Percentiles rank a stretch among this genome's conserved stretches.
phyloP scores from a whole-genome alignment of 176 grass and related monocot genomes.

The Puya raimondii region DNA sequence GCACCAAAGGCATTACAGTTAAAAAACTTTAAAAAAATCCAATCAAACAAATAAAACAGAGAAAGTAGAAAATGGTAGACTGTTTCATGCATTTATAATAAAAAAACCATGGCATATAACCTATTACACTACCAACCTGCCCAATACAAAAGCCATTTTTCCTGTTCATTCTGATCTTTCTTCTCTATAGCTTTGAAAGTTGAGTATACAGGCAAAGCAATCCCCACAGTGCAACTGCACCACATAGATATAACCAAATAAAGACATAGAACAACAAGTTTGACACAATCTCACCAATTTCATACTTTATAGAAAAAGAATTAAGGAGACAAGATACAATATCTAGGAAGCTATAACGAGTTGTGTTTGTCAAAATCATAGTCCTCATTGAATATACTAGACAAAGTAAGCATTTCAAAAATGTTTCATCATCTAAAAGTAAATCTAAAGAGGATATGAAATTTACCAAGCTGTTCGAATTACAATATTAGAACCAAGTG shows the following conservation, averaged over 20 bases:
- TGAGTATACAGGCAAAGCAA: conserved; percentile 78
- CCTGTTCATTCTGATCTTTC: conserved; percentile 71
- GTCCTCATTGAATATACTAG: too few species aligned
- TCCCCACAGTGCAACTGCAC: conserved; percentile 76
- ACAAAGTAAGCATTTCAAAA: background rate
- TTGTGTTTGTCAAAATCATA: too few species aligned
- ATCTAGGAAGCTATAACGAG: background rate
- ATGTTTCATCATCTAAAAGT: background rate
- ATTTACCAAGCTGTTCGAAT: conserved; percentile 28
- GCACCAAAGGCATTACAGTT: too few species aligned
- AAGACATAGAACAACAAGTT: conserved; percentile 4
- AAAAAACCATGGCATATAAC: background rate
- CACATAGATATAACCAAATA: conserved; percentile 16
- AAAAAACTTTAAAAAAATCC: too few species aligned
- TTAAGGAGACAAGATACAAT: background rate
- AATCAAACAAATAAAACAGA: background rate
- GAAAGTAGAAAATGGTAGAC: background rate
- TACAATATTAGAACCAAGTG: conserved; percentile 29
- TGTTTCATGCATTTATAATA: background rate
- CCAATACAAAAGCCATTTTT: conserved; percentile 88
- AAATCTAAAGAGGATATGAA: conserved; percentile 3
- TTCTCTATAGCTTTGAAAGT: conserved; percentile 97
- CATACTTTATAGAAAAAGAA: conserved; percentile 4
- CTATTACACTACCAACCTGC: conserved; percentile 43
- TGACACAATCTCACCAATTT: background rate